phyloP scores from a whole-genome alignment of 2,329 filamentous ascomycete genomes.

The Pyricularia pennisetigena region DNA sequence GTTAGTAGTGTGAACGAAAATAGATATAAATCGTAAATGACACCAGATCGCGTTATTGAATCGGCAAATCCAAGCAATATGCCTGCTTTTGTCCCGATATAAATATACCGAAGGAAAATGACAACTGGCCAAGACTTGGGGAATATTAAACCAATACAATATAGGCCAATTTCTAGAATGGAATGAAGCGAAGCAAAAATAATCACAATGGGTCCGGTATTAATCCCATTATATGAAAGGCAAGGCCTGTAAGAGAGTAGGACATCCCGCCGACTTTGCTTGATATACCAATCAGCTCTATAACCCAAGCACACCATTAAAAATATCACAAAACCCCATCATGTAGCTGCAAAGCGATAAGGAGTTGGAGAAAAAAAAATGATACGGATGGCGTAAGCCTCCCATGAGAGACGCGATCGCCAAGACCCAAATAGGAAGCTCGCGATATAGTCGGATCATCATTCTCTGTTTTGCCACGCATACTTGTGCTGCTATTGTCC shows the following conservation, averaged over 20 bases:
- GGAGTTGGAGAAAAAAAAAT: neutral
- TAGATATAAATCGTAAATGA: neutral
- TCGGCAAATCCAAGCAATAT: neutral
- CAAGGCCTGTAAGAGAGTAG: too few relatives aligned
- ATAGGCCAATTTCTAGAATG: neutral
- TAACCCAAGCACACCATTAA: neutral
- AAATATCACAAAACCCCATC: neutral
- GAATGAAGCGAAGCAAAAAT: neutral
- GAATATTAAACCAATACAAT: neutral
- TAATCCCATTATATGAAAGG: too few relatives aligned
- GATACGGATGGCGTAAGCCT: neutral
- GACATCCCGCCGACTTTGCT: neutral
- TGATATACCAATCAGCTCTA: neutral
- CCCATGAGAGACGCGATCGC: neutral
- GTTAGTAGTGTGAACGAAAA: neutral
- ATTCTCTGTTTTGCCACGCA: neutral
- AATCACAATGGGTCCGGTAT: too few relatives aligned
- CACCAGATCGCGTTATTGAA: neutral
- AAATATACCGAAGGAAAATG: neutral
- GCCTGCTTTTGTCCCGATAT: neutral
- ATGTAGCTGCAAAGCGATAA: neutral
- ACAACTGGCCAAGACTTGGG: neutral
- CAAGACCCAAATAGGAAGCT: neutral
- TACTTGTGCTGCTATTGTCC: neutral
- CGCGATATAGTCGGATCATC: neutral